Percentiles rank a stretch among this genome's conserved stretches.
Evolutionary conservation across 2,329 filamentous ascomycete species (phyloP).

Genomic region (Aureobasidium musti): DNA sequence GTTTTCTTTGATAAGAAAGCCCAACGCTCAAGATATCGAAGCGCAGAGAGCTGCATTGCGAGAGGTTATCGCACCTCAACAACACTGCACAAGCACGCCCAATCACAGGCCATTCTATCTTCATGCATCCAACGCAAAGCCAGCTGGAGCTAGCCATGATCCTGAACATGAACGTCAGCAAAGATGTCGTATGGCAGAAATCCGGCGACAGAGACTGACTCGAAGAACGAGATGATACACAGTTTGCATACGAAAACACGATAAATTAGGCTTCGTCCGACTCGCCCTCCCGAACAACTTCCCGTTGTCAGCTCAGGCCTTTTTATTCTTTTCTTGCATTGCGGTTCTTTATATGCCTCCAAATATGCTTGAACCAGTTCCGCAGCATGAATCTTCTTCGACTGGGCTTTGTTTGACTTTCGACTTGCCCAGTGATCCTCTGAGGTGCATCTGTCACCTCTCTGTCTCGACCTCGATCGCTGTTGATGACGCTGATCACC

Average conservation of each 20-base stretch:
- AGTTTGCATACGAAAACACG: not conserved
- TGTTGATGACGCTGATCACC: too few relatives aligned
- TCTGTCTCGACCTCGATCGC: not conserved
- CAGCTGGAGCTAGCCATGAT: not conserved
- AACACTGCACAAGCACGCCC: not conserved
- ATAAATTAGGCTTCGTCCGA: not conserved
- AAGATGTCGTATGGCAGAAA: constrained; percentile 9
- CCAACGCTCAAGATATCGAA: not conserved
- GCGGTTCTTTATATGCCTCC: not conserved
- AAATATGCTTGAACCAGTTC: not conserved
- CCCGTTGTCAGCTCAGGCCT: not conserved
- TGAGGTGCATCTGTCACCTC: not conserved
- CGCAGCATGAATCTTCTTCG: not conserved
- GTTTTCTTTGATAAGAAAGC: too few relatives aligned
- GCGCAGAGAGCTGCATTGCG: not conserved
- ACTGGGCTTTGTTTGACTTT: not conserved
- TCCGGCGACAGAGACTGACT: not conserved
- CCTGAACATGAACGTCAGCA: constrained; percentile 4
- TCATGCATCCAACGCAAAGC: too few relatives aligned
- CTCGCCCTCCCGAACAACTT: not conserved
- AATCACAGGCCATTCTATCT: not conserved
- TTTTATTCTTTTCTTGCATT: not conserved
- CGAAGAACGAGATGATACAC: constrained; percentile 7
- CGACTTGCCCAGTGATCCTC: not conserved
- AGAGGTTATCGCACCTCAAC: not conserved